These are phyloP conservation scores for Fusarium staphyleae DNA, from an alignment of 2,329 filamentous ascomycete genomes.

Conservation along the genomic window DNA sequence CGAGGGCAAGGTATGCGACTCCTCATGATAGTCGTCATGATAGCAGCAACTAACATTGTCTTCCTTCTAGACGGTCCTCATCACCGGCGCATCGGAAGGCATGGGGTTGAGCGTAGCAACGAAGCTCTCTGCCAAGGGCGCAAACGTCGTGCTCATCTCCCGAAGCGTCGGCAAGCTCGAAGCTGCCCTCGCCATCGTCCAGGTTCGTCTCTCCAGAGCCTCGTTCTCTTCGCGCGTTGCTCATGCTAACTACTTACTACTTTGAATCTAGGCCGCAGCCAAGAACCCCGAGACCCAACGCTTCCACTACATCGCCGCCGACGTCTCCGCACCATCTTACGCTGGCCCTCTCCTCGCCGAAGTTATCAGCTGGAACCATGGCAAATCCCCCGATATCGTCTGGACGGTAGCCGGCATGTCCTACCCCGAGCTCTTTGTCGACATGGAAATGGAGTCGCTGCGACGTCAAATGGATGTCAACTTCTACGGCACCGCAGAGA, in stretches of 20 bases:
- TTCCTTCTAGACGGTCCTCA: conserved; percentile 73
- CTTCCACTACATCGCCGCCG: conserved; percentile 84
- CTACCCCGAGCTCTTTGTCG: conserved; percentile 77
- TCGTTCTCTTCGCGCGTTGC: not conserved
- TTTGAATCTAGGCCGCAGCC: conserved; percentile 64
- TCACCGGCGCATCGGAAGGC: conserved; percentile 93
- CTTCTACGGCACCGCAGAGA: conserved; percentile 86
- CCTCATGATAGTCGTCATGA: conserved; percentile 16
- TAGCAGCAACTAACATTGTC: conserved; percentile 12
- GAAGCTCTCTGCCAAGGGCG: conserved; percentile 81
- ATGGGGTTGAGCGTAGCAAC: conserved; percentile 82
- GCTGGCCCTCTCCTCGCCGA: conserved; percentile 74
- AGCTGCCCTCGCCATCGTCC: conserved; percentile 69
- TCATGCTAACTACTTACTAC: conserved; percentile 1
- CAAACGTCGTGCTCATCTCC: conserved; percentile 85
- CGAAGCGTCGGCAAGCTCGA: conserved; percentile 79
- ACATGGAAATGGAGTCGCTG: conserved; percentile 71
- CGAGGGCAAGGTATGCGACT: conserved; percentile 73
- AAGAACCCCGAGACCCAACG: conserved; percentile 71
- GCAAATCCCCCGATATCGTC: conserved; percentile 77
- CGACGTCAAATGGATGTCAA: conserved; percentile 89
- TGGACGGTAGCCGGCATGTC: conserved; percentile 88
- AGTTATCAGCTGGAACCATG: conserved; percentile 80
- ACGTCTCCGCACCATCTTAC: conserved; percentile 76
- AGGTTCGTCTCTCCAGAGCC: conserved; percentile 53